phyloP scores from a whole-genome alignment of 495 filamentous ascomycete species.

The Pyrenopolyporus hunteri region DNA sequence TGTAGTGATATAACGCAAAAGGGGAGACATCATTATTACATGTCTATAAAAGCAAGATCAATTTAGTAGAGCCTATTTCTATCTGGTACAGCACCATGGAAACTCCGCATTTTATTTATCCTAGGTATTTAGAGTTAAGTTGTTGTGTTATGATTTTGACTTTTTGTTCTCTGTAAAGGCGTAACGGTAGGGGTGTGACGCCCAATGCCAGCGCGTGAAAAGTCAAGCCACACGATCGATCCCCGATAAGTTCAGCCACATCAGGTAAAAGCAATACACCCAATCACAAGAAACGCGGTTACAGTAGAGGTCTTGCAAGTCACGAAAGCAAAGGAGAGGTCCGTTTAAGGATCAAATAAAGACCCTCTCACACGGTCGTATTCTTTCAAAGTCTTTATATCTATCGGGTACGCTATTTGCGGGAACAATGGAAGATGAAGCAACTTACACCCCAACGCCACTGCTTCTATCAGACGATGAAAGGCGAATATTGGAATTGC shows the following conservation, averaged over 20 bases:
- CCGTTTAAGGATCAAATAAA: neutral
- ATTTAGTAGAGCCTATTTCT: too few relatives aligned
- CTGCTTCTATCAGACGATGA: slow-evolving; percentile 67
- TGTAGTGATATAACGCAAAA: too few relatives aligned
- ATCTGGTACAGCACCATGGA: too few relatives aligned
- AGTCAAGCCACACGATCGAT: neutral
- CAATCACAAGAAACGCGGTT: neutral
- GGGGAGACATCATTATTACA: too few relatives aligned
- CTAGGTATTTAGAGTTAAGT: too few relatives aligned
- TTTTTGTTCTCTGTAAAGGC: neutral
- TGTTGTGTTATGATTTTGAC: neutral
- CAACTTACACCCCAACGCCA: slow-evolving; percentile 23
- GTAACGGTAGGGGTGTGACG: neutral
- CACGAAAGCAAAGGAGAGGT: neutral
- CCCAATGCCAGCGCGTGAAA: neutral
- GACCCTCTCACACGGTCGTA: neutral
- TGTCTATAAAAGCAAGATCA: too few relatives aligned
- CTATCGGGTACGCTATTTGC: neutral
- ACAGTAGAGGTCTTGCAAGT: neutral
- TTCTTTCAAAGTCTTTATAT: neutral
- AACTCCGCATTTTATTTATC: too few relatives aligned
- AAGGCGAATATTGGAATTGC: slow-evolving; percentile 66
- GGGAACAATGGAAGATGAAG: slow-evolving; percentile 27
- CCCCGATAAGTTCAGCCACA: neutral
- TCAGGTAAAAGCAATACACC: neutral